Evolutionary conservation across 2,329 filamentous ascomycete species (phyloP), one percentile per base, ranked within the genome.

Genomic region (Penicillium sp.): DNA sequence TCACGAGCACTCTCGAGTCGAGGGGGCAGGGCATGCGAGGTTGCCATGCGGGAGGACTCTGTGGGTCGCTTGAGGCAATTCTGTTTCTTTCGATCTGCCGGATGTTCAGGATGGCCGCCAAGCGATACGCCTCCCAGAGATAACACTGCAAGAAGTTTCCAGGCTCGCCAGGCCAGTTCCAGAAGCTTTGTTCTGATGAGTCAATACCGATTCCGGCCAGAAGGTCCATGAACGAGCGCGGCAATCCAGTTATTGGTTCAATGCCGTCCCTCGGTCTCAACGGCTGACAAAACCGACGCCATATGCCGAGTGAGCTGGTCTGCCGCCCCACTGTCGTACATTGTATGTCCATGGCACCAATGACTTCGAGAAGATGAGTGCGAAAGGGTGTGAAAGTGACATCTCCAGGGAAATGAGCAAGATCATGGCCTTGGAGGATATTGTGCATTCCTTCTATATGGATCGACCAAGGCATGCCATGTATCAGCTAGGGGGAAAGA

Each of bases 311-410:
- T 8, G 40, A 48, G 6, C 61, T 51, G 1, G 44, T 54, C 9
- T 58, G 58, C 1, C 64, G 55, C 9, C 63, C 63, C 11, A 66
- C 43, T 0, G 58, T 45, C 29, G 64, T 59, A 2, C 56, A 59
- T 0, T 57, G 57, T 8, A 66, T 47, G 39, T 66, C 63, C 61
- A 66, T 63, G 1, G 65, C 51, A 0, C 64, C 63, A 62, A 66
- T 62, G 4, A 64, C 64, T 35, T 66, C 63, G 2, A 64, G 47
- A 1, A 64, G 46, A 13, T 65, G 62, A 1, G 47, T 49, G 1
- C 59, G 58, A 13, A 65, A 62, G 5, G 47, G 18, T 9, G 43
- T 46, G 26, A 34, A 45, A 3, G 45, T 43, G 9, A 34, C 9
- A 25, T 45, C 37, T 5, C 25, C 25, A 12, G 43, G 47, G 1